A percentile compares a stretch with the other conserved stretches of the same genome.
These are phyloP conservation scores for Martiniozyma asiatica DNA, from an alignment of 1,139 yeast genomes.

Conservation along the genomic window DNA sequence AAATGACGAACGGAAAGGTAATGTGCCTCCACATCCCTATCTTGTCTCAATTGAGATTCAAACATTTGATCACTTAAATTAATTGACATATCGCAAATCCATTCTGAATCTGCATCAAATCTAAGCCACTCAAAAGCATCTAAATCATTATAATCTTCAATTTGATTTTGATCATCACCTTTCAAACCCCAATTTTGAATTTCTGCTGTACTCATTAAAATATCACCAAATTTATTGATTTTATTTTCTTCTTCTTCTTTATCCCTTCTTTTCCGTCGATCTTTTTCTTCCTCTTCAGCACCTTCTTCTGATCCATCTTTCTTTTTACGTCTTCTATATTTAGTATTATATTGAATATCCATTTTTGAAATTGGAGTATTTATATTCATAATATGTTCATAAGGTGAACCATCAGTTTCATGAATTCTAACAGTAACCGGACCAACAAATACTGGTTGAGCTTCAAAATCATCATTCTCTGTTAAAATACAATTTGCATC, in stretches of 20 bases:
- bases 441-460: constrained; percentile 56
- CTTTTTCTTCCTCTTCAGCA: constrained; percentile 23
- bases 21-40: constrained; percentile 94
- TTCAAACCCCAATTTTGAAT: constrained; percentile 59
- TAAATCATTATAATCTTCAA: constrained; percentile 40
- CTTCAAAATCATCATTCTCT: constrained; percentile 23
- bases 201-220: constrained; percentile 49
- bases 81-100: constrained; percentile 77
- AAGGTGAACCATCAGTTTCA: constrained; percentile 99
- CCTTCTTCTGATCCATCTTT: constrained; percentile 21
- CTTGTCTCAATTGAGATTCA: constrained; percentile 86
- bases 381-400: constrained; percentile 90
- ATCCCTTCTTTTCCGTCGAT: constrained; percentile 24
- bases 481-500: constrained; percentile 29
- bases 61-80: constrained; percentile 94
- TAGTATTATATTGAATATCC: constrained; percentile 91
- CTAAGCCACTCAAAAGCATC: constrained; percentile 98
- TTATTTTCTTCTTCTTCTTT: constrained; percentile 30
- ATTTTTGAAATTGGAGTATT: constrained; percentile 77
- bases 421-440: constrained; percentile 96
- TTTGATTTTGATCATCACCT: constrained; percentile 51
- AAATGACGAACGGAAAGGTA: constrained; percentile 71
- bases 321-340: constrained; percentile 62
- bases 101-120: constrained; percentile 92
- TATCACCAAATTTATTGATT: constrained; percentile 67